Conservation (phyloP, 306 rosid genomes). For the Quercus ilex region DNA sequence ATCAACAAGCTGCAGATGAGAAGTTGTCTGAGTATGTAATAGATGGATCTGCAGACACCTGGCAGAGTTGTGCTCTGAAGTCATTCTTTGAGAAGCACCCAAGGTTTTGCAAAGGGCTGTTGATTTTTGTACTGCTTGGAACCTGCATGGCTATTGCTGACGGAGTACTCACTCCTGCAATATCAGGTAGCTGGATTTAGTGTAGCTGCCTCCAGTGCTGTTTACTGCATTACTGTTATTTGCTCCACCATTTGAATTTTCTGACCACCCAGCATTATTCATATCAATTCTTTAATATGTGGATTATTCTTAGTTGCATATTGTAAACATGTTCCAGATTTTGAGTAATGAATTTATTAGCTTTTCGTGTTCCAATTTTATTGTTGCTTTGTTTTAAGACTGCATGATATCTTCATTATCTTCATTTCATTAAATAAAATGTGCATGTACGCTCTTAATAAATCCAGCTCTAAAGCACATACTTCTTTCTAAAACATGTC, state of each 20-base stretch:
- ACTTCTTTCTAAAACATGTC: background rate
- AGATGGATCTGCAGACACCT: constrained; percentile 39
- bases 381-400: background rate
- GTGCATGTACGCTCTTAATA: background rate
- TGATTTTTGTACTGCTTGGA: constrained; percentile 70
- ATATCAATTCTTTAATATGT: constrained; percentile 9
- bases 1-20: constrained; percentile 60
- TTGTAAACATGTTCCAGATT: background rate
- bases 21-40: constrained; percentile 41
- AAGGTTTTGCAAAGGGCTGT: constrained; percentile 42
- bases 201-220: constrained; percentile 30
- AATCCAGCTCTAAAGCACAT: background rate
- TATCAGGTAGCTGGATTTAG: constrained; percentile 59
- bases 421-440: no score
- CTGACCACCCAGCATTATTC: constrained; percentile 4
- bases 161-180: constrained; percentile 82
- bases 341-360: background rate
- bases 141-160: constrained; percentile 78
- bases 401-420: background rate
- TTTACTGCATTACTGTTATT: constrained; percentile 29
- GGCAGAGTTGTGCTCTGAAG: constrained; percentile 45
- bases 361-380: background rate
- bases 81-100: constrained; percentile 51
- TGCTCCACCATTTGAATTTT: constrained; percentile 28
- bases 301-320: background rate